Percentiles rank a stretch among this genome's conserved stretches.
These are phyloP conservation scores for Fusarium domesticum DNA, from an alignment of 2,329 filamentous ascomycete species.

Conservation along the genomic window DNA sequence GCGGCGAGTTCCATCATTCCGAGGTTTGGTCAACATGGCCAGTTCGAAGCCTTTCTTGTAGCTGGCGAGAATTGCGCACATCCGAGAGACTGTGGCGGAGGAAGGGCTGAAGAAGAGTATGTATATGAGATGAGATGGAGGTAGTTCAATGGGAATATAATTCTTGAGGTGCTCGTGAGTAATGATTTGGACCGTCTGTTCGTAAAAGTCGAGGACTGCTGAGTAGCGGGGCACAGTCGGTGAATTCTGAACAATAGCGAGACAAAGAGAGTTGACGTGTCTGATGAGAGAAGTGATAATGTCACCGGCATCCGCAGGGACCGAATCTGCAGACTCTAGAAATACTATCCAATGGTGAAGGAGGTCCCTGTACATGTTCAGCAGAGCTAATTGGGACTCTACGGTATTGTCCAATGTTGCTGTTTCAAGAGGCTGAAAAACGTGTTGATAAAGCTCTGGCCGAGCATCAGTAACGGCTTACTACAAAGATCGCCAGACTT, in stretches of 20 bases:
- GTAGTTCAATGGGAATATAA: constrained; percentile 64
- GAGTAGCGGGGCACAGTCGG: constrained; percentile 46
- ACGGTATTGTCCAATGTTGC: constrained; percentile 48
- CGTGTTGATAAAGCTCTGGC: constrained; percentile 48
- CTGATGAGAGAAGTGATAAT: constrained; percentile 43
- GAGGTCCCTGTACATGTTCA: constrained; percentile 65
- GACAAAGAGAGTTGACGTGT: constrained; percentile 54
- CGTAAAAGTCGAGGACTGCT: constrained; percentile 67
- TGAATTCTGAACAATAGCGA: constrained; percentile 58
- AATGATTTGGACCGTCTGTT: constrained; percentile 56
- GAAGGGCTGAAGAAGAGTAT: constrained; percentile 65
- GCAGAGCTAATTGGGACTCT: constrained; percentile 55
- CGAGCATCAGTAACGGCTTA: constrained; percentile 20
- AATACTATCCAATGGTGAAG: constrained; percentile 57
- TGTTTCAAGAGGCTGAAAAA: constrained; percentile 52
- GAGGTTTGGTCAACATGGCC: constrained; percentile 48
- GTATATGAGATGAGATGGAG: constrained; percentile 66
- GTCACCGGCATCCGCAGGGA: constrained; percentile 36
- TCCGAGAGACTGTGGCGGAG: constrained; percentile 61
- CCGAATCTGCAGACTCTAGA: constrained; percentile 40
- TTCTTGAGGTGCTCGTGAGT: constrained; percentile 48
- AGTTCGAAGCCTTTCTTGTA: constrained; percentile 75
- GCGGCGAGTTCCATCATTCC: constrained; percentile 25
- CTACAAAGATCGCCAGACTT: constrained; percentile 6
- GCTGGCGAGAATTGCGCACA: constrained; percentile 64